These are phyloP conservation scores for Suhomyces canberraensis DNA, from an alignment of 805 yeast genomes.

Conservation along the genomic window DNA sequence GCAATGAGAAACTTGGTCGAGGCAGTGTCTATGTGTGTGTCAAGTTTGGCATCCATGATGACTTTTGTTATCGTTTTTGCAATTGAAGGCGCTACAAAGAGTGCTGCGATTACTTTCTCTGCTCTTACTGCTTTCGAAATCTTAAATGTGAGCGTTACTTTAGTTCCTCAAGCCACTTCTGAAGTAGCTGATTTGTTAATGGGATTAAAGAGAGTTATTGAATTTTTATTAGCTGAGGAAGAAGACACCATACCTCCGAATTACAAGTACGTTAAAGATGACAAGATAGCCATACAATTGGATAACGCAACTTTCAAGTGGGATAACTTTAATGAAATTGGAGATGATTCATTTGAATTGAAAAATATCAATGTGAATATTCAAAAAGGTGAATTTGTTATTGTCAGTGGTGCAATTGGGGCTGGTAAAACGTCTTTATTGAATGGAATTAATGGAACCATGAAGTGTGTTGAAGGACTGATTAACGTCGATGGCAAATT, in stretches of 20 bases:
- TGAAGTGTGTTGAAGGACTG: constrained; percentile 25
- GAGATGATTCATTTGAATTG: constrained; percentile 15
- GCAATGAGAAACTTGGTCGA: constrained; percentile 10
- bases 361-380: constrained; percentile 22
- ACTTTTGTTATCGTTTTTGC: constrained; percentile 16
- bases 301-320: constrained; percentile 26
- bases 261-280: not conserved
- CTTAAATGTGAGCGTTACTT: constrained; percentile 9
- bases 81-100: constrained; percentile 4
- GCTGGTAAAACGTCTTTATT: constrained; percentile 37
- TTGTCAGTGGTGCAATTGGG: constrained; percentile 36
- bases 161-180: constrained; percentile 14
- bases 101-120: constrained; percentile 13
- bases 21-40: constrained; percentile 12
- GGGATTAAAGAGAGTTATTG: constrained; percentile 19
- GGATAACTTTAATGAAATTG: constrained; percentile 16
- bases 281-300: constrained; percentile 16
- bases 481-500: constrained; percentile 25
- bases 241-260: constrained; percentile 12
- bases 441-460: constrained; percentile 35
- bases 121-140: constrained; percentile 16
- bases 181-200: constrained; percentile 13
- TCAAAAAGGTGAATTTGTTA: constrained; percentile 33
- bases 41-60: constrained; percentile 14
- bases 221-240: constrained; percentile 24